Evolutionary conservation across 2,329 filamentous ascomycete genomes (phyloP).

Genomic region (Dichotomopilus funicola): DNA sequence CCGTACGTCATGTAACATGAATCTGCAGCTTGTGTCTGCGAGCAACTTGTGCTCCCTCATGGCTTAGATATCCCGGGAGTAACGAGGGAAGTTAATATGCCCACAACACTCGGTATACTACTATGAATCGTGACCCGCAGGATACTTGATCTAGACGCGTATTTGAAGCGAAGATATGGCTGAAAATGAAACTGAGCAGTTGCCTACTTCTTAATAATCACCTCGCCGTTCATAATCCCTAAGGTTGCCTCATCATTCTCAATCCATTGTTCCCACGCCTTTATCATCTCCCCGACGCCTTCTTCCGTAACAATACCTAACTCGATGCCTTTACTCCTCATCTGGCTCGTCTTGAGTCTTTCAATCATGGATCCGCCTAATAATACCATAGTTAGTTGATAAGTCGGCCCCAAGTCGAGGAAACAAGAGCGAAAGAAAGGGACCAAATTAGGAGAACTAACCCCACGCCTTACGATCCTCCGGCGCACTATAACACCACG

Average conservation of each 20-base stretch:
- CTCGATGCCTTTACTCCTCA: constrained; percentile 5
- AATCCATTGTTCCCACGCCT: constrained; percentile 12
- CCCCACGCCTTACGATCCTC: constrained; percentile 11
- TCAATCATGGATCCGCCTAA: constrained; percentile 11
- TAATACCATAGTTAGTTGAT: background rate
- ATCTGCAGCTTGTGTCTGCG: too few relatives aligned
- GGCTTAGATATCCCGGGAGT: too few relatives aligned
- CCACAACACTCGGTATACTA: too few relatives aligned
- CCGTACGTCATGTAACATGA: too few relatives aligned
- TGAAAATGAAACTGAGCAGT: too few relatives aligned
- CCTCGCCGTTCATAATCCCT: constrained; percentile 14
- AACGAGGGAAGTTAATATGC: too few relatives aligned
- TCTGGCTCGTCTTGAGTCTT: background rate
- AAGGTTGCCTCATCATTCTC: constrained; percentile 6
- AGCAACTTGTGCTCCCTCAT: too few relatives aligned
- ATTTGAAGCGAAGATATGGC: too few relatives aligned
- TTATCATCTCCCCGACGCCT: constrained; percentile 10
- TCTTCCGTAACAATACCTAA: constrained; percentile 8
- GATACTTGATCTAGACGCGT: too few relatives aligned
- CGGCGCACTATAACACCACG: constrained; percentile 12
- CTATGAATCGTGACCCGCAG: too few relatives aligned
- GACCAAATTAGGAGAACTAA: background rate
- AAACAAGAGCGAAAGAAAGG: background rate
- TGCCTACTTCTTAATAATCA: background rate
- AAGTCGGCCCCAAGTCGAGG: background rate